Base-by-base conservation (phyloP, 1,284 basidiomycete genomes). In the Ganoderma meredithae region DNA sequence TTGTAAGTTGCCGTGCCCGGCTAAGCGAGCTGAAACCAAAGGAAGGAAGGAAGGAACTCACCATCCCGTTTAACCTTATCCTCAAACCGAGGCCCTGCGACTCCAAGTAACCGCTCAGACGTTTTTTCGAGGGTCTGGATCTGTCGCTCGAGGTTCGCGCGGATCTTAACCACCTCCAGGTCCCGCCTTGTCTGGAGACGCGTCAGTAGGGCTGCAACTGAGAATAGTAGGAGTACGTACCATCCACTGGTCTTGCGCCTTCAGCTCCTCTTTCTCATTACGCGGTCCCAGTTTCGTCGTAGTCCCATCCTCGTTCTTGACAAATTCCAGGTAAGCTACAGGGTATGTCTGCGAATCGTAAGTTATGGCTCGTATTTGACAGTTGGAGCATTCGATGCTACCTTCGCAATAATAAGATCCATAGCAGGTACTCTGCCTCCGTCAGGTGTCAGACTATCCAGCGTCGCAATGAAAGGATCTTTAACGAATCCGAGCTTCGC, bases 341-440 rank as follows among this genome's bases (percentile, higher is more conserved):
- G 90, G 87, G 74, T 90, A 86, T 17, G 81, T 79, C 91, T 93
- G 60, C 9, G 22, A 69, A 25, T 68, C 25, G 67, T 68, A 6
- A 68, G 64, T 43, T 31, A 31, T 31, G 27, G 27, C 27, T 1
- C 27, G 27, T 31, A 3, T 31, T 31, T 31, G 27, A 31, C 27
- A 31, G 27, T 3, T 31, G 27, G 27, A 31, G 27, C 27, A 31
- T 31, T 31, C 27, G 27, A 58, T 6, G 8, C 49, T 62, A 91
- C 89, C 80, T 93, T 94, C 3, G 87, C 82, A 13, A 99, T 81
- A 8, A 90, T 83, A 2, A 98, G 73, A 75, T 97, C 94, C 85
- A 97, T 85, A 10, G 91, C 83, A 3, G 92, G 83, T 0, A 98
- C 87, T 3, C 84, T 68, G 0, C 97, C 98, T 0, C 97, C 97